Percentiles rank a stretch among this genome's conserved stretches.
These are phyloP conservation scores for Candida sphagnicola DNA, from an alignment of 805 yeast species.

Conservation along the genomic window DNA sequence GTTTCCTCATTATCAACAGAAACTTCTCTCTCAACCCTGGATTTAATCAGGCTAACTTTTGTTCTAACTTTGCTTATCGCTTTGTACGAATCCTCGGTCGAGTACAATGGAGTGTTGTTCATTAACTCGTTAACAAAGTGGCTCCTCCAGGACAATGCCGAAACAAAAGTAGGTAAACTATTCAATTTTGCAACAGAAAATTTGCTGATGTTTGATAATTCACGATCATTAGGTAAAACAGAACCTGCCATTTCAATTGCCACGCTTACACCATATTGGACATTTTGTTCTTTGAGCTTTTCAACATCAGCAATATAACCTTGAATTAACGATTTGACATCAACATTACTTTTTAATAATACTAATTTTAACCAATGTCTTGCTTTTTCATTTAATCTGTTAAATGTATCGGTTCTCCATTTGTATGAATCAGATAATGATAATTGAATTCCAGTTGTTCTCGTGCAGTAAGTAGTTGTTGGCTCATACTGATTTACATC, in stretches of 20 bases:
- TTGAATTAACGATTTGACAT: conserved; percentile 75
- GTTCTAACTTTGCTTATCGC: conserved; percentile 25
- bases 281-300: conserved; percentile 22
- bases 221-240: conserved; percentile 63
- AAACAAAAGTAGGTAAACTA: conserved; percentile 67
- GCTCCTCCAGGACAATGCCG: conserved; percentile 73
- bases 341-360: conserved; percentile 59
- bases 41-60: conserved; percentile 17
- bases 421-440: conserved; percentile 69
- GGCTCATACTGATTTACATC: conserved; percentile 85
- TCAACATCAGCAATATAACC: conserved; percentile 57
- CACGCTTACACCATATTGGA: conserved; percentile 81
- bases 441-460: conserved; percentile 44
- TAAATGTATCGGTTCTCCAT: conserved; percentile 71
- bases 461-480: conserved; percentile 54
- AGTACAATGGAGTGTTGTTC: conserved; percentile 24
- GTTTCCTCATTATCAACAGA: conserved; percentile 23
- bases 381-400: conserved; percentile 54
- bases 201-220: conserved; percentile 47
- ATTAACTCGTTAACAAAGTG: conserved; percentile 31
- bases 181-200: conserved; percentile 39
- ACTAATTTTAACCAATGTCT: conserved; percentile 63
- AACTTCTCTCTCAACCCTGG: conserved; percentile 4
- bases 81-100: conserved; percentile 21
- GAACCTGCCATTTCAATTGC: conserved; percentile 86